Base-by-base conservation (phyloP, 495 filamentous ascomycete species). In the Xylaria sp. region DNA sequence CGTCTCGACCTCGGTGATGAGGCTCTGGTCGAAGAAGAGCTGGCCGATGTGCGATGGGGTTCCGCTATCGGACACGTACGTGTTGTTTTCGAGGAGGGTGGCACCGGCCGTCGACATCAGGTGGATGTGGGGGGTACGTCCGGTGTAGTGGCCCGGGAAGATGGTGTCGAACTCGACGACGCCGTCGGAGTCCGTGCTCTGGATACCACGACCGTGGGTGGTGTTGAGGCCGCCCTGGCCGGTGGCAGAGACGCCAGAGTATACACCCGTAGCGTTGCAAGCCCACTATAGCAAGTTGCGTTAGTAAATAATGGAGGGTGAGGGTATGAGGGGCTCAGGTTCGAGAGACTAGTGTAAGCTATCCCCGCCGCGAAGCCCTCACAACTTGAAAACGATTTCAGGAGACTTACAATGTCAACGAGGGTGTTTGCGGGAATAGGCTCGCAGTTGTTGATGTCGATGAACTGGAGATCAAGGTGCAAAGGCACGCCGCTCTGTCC, bases 381-480 rank as follows among this genome's bases (percentile, higher is more conserved):
- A 35, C 29, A 58, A 19, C 29, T 19, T 14, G 17, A 21, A 33
- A 53, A 2, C 6, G n/a, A 67, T 37, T n/a, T 29, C 24, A 50
- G 48, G 14, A 52, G n/a, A 57, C 65, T 37, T 86, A 86, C 88
- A n/a, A 88, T 79, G 59, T 90, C 88, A 66, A 85, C 78, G 61
- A 83, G 83, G 9, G 88, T 71, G 48, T 83, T 77, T 4, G 80
- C 71, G 44, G 63, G 63, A 40, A 88, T 79, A 0, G 86, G 84
- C 72, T 84, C 79, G 72, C 87, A 89, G 66, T 80, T 86, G 40
- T 80, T 77, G 48, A 85, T 76, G 65, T 89, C 85, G 59, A 89
- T 83, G 76, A 88, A 85, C 67, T 89, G 87, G 26, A 83, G 76
- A 43, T 89, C 87, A 2, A 89, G 73, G 66, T 86, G 82, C n/a